Percentiles rank a stretch among this genome's conserved stretches.
These are phyloP conservation scores for Baudoinia panamericana DNA, from an alignment of 495 filamentous ascomycete species.

Conservation along the genomic window DNA sequence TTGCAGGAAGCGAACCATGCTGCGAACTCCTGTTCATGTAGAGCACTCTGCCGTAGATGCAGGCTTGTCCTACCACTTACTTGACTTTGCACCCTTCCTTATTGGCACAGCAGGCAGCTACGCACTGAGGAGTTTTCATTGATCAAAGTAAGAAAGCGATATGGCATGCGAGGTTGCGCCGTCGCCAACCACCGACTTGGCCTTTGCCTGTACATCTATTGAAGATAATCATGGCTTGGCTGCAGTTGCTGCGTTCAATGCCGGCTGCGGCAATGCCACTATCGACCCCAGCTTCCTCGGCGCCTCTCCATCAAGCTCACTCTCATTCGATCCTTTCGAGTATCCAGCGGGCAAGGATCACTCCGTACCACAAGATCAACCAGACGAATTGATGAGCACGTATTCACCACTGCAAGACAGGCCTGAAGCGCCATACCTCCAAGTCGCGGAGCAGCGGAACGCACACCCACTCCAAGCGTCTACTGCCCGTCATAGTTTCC, in stretches of 20 bases:
- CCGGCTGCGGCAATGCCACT: not conserved
- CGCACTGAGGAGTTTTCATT: not conserved
- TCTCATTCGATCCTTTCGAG: too few species aligned
- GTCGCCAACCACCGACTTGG: not conserved
- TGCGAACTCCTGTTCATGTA: conserved; percentile 2
- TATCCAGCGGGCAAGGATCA: not conserved
- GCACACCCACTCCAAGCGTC: not conserved
- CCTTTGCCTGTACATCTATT: not conserved
- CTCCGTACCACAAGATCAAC: not conserved
- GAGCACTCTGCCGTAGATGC: not conserved
- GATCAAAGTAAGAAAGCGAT: too few species aligned
- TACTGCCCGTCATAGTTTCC: conserved; percentile 1
- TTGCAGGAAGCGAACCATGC: conserved; percentile 2
- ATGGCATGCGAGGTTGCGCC: not conserved
- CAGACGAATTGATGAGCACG: conserved; percentile 1
- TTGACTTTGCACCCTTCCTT: not conserved
- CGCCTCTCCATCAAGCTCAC: conserved; percentile 6
- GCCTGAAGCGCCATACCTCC: not conserved
- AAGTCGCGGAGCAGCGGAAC: conserved; percentile 2
- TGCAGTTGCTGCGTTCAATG: conserved; percentile 14
- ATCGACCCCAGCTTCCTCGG: conserved; percentile 13
- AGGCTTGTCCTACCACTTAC: conserved; percentile 2
- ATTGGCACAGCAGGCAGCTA: not conserved
- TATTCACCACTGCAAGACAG: not conserved
- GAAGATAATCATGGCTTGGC: conserved; percentile 3